These are phyloP conservation scores for Gymnopilus dilepis DNA, from an alignment of 768 basidiomycete genomes.

Conservation along the genomic window DNA sequence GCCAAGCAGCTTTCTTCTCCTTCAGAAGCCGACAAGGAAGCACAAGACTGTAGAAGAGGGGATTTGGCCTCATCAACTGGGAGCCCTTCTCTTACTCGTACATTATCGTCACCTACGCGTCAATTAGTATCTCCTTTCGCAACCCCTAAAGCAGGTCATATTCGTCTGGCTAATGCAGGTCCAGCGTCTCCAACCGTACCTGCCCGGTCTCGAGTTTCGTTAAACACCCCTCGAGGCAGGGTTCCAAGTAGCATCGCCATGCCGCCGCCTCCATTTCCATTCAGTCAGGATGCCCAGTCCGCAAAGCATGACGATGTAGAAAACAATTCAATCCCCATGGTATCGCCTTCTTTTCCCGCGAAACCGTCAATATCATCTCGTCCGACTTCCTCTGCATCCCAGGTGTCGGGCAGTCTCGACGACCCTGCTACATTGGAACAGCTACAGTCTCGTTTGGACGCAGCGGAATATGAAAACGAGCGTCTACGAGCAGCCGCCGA, in stretches of 20 bases:
- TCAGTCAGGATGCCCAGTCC: conserved; percentile 17
- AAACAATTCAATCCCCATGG: neutral
- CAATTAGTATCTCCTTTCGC: conserved; percentile 65
- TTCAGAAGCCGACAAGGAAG: conserved; percentile 41
- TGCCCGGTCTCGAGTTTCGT: conserved; percentile 42
- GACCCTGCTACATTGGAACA: conserved; percentile 42
- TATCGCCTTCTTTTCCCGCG: neutral
- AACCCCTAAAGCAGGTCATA: conserved; percentile 63
- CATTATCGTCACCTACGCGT: conserved; percentile 47
- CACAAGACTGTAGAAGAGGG: conserved; percentile 34
- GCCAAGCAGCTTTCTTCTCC: conserved; percentile 75
- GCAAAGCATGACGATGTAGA: neutral
- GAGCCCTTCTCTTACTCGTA: conserved; percentile 39
- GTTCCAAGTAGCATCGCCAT: conserved; percentile 78
- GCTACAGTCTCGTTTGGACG: conserved; percentile 57
- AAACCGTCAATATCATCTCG: conserved; percentile 31
- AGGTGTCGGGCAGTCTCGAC: conserved; percentile 37
- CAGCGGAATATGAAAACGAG: conserved; percentile 73
- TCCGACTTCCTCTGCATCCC: conserved; percentile 46
- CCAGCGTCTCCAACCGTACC: conserved; percentile 40
- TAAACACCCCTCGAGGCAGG: conserved; percentile 66
- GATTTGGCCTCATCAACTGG: conserved; percentile 13
- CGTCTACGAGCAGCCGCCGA: conserved; percentile 51
- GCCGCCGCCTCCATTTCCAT: conserved; percentile 80
- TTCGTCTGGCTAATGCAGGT: conserved; percentile 32